Base-by-base conservation (phyloP, 2,329 filamentous ascomycete genomes). In the Epichloe amarillans region DNA sequence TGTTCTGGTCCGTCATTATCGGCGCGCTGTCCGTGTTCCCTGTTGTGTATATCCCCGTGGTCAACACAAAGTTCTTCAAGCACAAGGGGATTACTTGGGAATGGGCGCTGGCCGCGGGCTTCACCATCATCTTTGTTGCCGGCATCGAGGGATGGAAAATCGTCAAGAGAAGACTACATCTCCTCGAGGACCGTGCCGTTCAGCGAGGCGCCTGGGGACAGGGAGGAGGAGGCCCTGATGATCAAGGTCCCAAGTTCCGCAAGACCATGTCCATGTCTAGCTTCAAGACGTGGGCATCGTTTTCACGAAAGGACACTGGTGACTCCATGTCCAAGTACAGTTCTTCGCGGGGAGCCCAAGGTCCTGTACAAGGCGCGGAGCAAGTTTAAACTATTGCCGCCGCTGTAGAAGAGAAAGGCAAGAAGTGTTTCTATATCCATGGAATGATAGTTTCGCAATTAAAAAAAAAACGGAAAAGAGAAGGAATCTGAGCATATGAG, bases 131-230 rank as follows among this genome's bases (percentile, higher is more conserved):
- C 4, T 89, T 84, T 61, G 75, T 89, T 45, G 64, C 73, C 0
- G 82, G 82, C 26, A 74, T 88, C 40, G 86, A 90, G 70, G 63
- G 69, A 10, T 90, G 84, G 84, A 88, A 89, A 69, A 74, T 75
- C 58, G 64, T 67, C 54, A 89, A 89, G 77, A 72, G 84, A 47
- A 59, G 62, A 43, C 72, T 73, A 58, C 65, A 68, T 50, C 68
- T 78, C 26, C 69, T 80, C 49, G 72, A 79, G 57, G 76, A 77
- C 52, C 65, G 68, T 21, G 68, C 72, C 45, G 73, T 78, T 33
- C 68, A 72, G 48, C 66, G 69, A 38, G 75, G 75, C 37, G 59
- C 65, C 19, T 79, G 77, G 69, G 70, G 69, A 40, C 77, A 80
- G 62, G 76, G 76, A 15, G 69, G 21, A 61, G 76, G 75, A 15